Evolutionary conservation across 305 asterid species (phyloP), one percentile per base, ranked within the genome.

Genomic region (Fraxinus xanthoxyloides): DNA sequence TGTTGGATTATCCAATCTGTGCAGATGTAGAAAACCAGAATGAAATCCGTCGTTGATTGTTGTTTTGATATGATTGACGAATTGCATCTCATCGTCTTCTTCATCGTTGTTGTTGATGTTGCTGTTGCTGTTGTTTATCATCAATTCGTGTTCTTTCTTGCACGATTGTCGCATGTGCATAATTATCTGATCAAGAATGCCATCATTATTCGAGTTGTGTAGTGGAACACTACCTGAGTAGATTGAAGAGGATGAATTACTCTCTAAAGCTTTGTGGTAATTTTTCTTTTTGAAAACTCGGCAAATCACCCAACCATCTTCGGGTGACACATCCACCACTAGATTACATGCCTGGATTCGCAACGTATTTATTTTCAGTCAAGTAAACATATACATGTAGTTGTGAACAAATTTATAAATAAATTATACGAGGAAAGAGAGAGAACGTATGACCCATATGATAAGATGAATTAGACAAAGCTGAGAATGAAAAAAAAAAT

Each of bases 231-330:
- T 69, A 12, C 38, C 74, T 3, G 89, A 38, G 31, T 84, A 73
- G 75, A 61, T 81, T 35, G 90, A 56, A 10, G 79, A 2, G 5
- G 91, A 59, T 80, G 94, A 51, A 5, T 69, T 70, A 79, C 87
- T 85, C 36, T 92, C 98, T 30, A 92, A 28, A 1, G 97, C 88
- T 78, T 92, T 95, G 84, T 93, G 98, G 85, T 92, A 95, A 84
- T 94, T 94, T 77, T 95, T 95, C 93, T 95, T 95, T 94, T 94
- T 95, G 93, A 95, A 95, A 12, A 95, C 99, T 6, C 99, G 95
- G 78, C 99, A 96, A 0, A 94, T 95, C 26, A 96, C 98, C 98
- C 99, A 95, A 0, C 97, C 98, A 63, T 96, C 99, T 73, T 96
- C 98, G 1, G 87, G 69, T 38, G 88, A 87, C 2, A 85, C 35